Percentiles rank a stretch among this genome's conserved stretches.
Evolutionary conservation across 2,329 filamentous ascomycete genomes (phyloP).

Genomic region (Calonectria honghensis): DNA sequence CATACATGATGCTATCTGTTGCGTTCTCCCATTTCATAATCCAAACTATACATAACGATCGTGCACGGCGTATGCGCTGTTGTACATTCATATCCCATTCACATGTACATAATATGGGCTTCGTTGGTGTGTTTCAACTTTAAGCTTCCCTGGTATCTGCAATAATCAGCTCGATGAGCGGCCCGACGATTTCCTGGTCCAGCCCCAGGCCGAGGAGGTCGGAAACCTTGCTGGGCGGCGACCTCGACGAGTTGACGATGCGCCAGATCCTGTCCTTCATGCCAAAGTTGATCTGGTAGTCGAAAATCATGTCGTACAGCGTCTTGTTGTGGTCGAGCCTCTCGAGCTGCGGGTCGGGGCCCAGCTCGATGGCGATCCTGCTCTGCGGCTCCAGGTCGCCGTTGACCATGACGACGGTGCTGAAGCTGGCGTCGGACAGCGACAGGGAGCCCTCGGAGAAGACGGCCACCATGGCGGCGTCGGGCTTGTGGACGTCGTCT

Average conservation of each 20-base stretch:
- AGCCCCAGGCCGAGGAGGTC: neutral
- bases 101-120: neutral
- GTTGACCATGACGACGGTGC: conserved; percentile 15
- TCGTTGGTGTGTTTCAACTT: neutral
- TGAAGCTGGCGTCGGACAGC: neutral
- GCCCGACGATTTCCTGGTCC: conserved; percentile 21
- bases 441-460: conserved; percentile 7
- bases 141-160: conserved; percentile 20
- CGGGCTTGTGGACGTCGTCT: conserved; percentile 7
- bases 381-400: conserved; percentile 17
- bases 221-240: conserved; percentile 1
- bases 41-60: conserved; percentile 1
- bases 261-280: conserved; percentile 33
- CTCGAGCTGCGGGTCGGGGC: conserved; percentile 27
- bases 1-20: conserved; percentile 3
- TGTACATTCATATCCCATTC: neutral
- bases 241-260: neutral
- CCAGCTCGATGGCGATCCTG: conserved; percentile 18
- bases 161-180: conserved; percentile 25
- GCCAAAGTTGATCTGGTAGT: conserved; percentile 31
- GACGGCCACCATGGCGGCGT: conserved; percentile 21
- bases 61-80: neutral
- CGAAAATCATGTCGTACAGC: conserved; percentile 25
- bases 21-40: neutral
- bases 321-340: conserved; percentile 8